A percentile compares a stretch with the other conserved stretches of the same genome.
phyloP scores from a whole-genome alignment of 768 basidiomycete species.

The Agaricus blazei region DNA sequence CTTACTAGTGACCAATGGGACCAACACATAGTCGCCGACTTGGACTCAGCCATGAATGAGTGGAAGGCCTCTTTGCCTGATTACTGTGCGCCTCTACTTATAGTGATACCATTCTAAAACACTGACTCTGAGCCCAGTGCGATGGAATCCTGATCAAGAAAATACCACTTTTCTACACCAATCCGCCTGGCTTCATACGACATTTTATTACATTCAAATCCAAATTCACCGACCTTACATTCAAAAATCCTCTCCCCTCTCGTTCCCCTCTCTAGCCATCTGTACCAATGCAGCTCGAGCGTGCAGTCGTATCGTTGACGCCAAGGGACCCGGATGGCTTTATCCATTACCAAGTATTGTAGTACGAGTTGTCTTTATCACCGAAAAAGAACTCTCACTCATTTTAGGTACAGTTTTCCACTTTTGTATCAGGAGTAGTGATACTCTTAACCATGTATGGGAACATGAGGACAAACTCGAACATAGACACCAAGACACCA shows the following conservation, averaged over 20 bases:
- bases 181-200: conserved; percentile 41
- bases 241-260: conserved; percentile 31
- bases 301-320: conserved; percentile 62
- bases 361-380: conserved; percentile 18
- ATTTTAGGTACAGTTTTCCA: conserved; percentile 20
- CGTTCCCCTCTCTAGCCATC: conserved; percentile 57
- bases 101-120: neutral
- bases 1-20: conserved; percentile 52
- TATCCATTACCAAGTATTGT: conserved; percentile 24
- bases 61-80: conserved; percentile 61
- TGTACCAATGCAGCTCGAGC: conserved; percentile 72
- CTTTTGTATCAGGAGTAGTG: conserved; percentile 39
- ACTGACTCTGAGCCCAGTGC: conserved; percentile 19
- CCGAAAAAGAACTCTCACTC: neutral
- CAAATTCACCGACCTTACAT: conserved; percentile 71
- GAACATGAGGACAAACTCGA: conserved; percentile 32
- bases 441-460: conserved; percentile 56
- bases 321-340: conserved; percentile 32
- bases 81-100: conserved; percentile 33
- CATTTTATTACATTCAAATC: conserved; percentile 51
- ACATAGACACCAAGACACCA: conserved; percentile 35
- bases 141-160: conserved; percentile 31
- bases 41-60: conserved; percentile 56
- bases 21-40: conserved; percentile 48
- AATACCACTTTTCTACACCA: conserved; percentile 39